Base-by-base conservation (phyloP, 2,329 filamentous ascomycete genomes). In the Fusarium newnesense region DNA sequence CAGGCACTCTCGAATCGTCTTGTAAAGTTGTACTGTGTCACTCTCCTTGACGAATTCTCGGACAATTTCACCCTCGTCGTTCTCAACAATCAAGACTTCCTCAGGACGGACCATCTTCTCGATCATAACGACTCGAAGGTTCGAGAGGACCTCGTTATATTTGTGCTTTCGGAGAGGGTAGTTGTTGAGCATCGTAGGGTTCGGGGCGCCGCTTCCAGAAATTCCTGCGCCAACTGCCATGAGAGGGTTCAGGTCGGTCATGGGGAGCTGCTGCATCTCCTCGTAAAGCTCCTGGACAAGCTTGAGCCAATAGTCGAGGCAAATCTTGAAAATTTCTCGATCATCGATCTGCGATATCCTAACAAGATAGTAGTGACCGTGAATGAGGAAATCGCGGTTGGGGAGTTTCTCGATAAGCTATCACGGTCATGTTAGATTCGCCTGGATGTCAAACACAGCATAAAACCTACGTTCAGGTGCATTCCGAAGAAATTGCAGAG, bases 31-130 rank as follows among this genome's bases (percentile, higher is more conserved):
- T 49, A 99, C 98, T 0, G 96, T 99, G 83, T 99, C 96, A 77
- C 95, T 97, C 85, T 99, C 96, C 86, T 99, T 99, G 81, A 99
- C 96, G 75, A 99, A 99, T 80, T 99, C 96, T 77, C 96, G 94
- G 36, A 99, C 96, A 77, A 99, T 99, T 81, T 99, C 96, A 72
- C 97, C 96, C 83, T 99, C 96, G 72, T 99, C 96, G 82, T 99
- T 99, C 84, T 99, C 96, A n/a, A 99, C 96, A 79, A 99, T 97
- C 76, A 99, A 84, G 13, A 99, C 97, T 84, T 99, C 97, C 84
- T 99, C 96, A 1, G 96, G 96, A 47, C 95, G 91, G 37, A 99
- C 96, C 96, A 99, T 99, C 87, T 98, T 98, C 85, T 99, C 96
- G 71, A 99, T 98, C 96, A 99, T 99, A 74, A 99, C 96, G 30